Percentiles rank a stretch among this genome's conserved stretches.
phyloP scores from a whole-genome alignment of 768 basidiomycete species.

The Lyophyllum semitale region DNA sequence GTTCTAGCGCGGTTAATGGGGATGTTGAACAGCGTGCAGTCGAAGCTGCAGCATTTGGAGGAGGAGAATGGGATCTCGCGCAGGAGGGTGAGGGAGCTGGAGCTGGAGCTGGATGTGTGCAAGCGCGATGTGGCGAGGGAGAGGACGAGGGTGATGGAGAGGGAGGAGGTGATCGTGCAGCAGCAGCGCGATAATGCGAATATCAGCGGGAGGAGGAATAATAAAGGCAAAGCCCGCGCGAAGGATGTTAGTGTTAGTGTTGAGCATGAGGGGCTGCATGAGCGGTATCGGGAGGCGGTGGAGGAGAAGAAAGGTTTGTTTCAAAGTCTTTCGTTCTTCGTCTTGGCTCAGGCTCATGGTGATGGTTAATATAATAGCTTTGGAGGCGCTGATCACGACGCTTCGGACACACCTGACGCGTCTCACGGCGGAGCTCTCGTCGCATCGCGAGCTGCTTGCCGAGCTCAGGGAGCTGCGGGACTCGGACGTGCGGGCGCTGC shows the following conservation, averaged over 20 bases:
- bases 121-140: slow-evolving; percentile 77
- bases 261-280: slow-evolving; percentile 41
- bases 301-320: slow-evolving; percentile 87
- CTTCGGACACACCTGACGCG: slow-evolving; percentile 76
- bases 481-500: slow-evolving; percentile 55
- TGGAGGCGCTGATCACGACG: slow-evolving; percentile 77
- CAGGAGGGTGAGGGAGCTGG: slow-evolving; percentile 82
- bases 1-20: slow-evolving; percentile 58
- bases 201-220: slow-evolving; percentile 26
- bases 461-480: slow-evolving; percentile 68
- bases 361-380: slow-evolving; percentile 50
- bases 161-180: slow-evolving; percentile 47
- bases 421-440: slow-evolving; percentile 76
- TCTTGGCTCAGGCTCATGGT: background rate
- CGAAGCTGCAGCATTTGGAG: slow-evolving; percentile 72
- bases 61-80: slow-evolving; percentile 82
- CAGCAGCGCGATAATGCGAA: slow-evolving; percentile 28
- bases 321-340: background rate
- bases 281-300: slow-evolving; percentile 74
- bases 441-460: slow-evolving; percentile 69
- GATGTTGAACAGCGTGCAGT: slow-evolving; percentile 64
- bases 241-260: slow-evolving; percentile 23
- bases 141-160: slow-evolving; percentile 62
- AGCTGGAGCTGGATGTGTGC: slow-evolving; percentile 82
- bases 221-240: slow-evolving; percentile 41